Evolutionary conservation across 805 yeast species (phyloP), one percentile per base, ranked within the genome.

Genomic region (Ogataea degrootiae): DNA sequence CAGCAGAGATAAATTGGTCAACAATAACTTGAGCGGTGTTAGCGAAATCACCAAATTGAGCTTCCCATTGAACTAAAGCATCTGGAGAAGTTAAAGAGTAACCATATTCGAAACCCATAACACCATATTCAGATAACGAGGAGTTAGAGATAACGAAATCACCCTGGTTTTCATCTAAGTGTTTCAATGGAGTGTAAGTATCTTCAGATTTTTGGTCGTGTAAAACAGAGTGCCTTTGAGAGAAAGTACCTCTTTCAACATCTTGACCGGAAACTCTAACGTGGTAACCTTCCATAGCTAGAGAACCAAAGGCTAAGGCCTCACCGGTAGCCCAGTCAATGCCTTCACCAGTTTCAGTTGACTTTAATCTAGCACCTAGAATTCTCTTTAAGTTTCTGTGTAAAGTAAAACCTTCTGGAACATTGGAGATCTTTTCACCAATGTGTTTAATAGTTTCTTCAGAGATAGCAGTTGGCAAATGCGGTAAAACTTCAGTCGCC

Each of bases 311-410:
- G 17, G 99, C 99, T 60, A 94, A 82, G 42, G 98, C 98, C 76
- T 94, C 99, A 80, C 96, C 99, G 49, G 99, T 94, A 42, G 99
- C 85, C 99, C 98, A 94, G 71, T 94, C 99, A 56, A 94, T 89
- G 64, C 92, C 95, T 71, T 86, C 89, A 65, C 99, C 99, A 17
- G 81, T 68, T 58, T 88, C 94, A 43, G 64, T 56, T 41, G 96
- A 69, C 76, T 94, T 94, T 70, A 85, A 79, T 75, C 99, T 87
- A 62, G 81, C 78, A 65, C 78, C 81, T 70, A 94, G 77, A 62
- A 94, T 94, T 78, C 99, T 88, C 80, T 91, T 89, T 73, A 94
- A 78, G 77, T 94, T 94, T 70, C 88, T 85, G 79, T 94, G 99
- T 47, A 90, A 84, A 63, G 86, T 88, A 70, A 94, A 92, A 41